phyloP scores from a whole-genome alignment of 352 stramenopile species.

The Pythium sp. region DNA sequence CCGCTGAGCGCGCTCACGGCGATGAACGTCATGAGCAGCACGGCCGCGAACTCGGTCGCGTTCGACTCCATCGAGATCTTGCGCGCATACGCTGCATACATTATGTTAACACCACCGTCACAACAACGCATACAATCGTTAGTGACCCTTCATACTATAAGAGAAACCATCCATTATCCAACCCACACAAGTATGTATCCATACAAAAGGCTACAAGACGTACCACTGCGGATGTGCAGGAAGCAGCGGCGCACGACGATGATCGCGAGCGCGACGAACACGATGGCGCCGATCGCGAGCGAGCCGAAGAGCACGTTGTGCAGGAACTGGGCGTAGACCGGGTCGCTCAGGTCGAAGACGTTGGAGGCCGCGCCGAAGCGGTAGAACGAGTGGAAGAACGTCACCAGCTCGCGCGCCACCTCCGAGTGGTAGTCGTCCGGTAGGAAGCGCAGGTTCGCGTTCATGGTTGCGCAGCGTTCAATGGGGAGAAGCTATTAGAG shows the following conservation, averaged over 20 bases:
- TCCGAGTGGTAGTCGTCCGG: constrained; percentile 70
- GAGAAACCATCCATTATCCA: neutral
- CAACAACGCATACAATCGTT: neutral
- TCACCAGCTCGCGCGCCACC: constrained; percentile 55
- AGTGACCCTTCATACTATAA: neutral
- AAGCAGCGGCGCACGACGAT: constrained; percentile 69
- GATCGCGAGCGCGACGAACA: constrained; percentile 64
- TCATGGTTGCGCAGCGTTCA: neutral
- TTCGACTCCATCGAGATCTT: constrained; percentile 44
- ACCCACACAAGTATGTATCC: neutral
- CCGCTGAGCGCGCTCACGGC: constrained; percentile 68
- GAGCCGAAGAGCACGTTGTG: constrained; percentile 72
- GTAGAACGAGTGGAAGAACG: constrained; percentile 84
- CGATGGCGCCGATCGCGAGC: constrained; percentile 51
- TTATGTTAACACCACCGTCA: neutral
- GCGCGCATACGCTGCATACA: constrained; percentile 35
- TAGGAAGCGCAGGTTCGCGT: constrained; percentile 41
- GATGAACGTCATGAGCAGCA: constrained; percentile 69
- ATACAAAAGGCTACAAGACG: constrained; percentile 4
- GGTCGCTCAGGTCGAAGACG: constrained; percentile 53
- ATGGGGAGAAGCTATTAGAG: neutral
- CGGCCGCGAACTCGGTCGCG: constrained; percentile 64
- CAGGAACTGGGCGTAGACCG: constrained; percentile 57
- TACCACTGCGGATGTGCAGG: constrained; percentile 67
- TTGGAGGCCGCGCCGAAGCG: constrained; percentile 55